Evolutionary conservation across 805 yeast species (phyloP).

Genomic region (Spathaspora passalidarum): DNA sequence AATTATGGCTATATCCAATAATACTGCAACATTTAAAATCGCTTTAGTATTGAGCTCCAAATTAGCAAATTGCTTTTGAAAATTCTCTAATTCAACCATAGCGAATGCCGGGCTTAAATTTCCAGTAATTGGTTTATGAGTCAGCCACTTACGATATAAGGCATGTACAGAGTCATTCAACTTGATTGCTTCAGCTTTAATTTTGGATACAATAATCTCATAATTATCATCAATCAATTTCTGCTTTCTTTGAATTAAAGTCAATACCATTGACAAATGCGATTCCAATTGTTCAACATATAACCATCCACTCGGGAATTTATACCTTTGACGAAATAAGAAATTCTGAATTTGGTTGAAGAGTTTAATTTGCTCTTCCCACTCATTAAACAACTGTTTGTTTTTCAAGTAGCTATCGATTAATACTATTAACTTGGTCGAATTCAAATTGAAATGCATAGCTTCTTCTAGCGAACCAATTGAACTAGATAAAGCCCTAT

Average conservation of each 20-base stretch:
- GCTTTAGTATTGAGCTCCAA: constrained; percentile 20
- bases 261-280: constrained; percentile 40
- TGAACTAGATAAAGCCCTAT: constrained; percentile 13
- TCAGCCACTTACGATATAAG: constrained; percentile 46
- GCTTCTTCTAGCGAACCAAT: constrained; percentile 21
- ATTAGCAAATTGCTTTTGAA: constrained; percentile 12
- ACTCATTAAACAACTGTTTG: constrained; percentile 8
- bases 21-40: constrained; percentile 16
- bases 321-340: constrained; percentile 42
- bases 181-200: constrained; percentile 38
- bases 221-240: constrained; percentile 37
- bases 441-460: constrained; percentile 34
- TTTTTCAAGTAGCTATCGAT: constrained; percentile 26
- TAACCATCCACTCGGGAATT: constrained; percentile 53
- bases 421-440: constrained; percentile 34
- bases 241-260: constrained; percentile 34
- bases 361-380: constrained; percentile 16
- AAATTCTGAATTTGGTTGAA: constrained; percentile 29
- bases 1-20: constrained; percentile 31
- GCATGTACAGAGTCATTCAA: constrained; percentile 27
- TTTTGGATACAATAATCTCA: constrained; percentile 39
- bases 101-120: constrained; percentile 43
- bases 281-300: constrained; percentile 60
- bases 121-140: constrained; percentile 45
- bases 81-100: constrained; percentile 29